A percentile compares a stretch with the other conserved stretches of the same genome.
phyloP scores from a whole-genome alignment of 169 alveolate genomes.

The Eimeria necatrix region DNA sequence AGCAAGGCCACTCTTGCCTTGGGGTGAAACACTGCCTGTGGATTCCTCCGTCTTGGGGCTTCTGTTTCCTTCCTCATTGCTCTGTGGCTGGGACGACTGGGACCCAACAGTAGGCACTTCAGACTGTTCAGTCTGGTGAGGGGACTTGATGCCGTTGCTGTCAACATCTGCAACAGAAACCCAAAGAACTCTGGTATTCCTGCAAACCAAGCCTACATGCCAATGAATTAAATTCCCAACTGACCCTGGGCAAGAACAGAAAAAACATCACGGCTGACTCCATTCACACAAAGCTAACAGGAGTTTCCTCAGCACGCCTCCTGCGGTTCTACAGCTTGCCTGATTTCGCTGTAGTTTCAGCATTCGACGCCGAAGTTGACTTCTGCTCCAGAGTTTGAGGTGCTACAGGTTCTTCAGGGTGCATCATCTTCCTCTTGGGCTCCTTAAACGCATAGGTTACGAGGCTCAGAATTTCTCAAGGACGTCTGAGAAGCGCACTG shows the following conservation, averaged over 20 bases:
- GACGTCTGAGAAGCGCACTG: no score
- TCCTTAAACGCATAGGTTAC: no score
- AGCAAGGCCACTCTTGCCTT: not conserved
- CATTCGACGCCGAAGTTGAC: not conserved
- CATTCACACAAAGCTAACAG: no score
- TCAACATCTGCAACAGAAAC: no score
- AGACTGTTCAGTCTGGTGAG: not conserved
- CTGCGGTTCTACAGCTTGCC: constrained; percentile 13
- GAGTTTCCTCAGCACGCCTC: no score
- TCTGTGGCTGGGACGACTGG: not conserved
- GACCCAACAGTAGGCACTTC: not conserved
- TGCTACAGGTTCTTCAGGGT: constrained; percentile 54
- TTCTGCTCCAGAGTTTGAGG: not conserved
- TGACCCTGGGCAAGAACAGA: no score
- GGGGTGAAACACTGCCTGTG: constrained; percentile 21
- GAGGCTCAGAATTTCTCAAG: no score
- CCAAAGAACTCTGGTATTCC: no score
- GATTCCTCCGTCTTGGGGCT: constrained; percentile 14
- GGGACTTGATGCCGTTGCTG: no score
- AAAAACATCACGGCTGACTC: no score
- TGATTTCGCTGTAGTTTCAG: not conserved
- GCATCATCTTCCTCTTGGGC: constrained; percentile 45
- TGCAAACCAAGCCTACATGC: no score
- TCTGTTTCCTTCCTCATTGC: not conserved
- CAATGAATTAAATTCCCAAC: no score